Conservation (phyloP, 31 red algal genomes). For the Odonthalia washingtoniensis region DNA sequence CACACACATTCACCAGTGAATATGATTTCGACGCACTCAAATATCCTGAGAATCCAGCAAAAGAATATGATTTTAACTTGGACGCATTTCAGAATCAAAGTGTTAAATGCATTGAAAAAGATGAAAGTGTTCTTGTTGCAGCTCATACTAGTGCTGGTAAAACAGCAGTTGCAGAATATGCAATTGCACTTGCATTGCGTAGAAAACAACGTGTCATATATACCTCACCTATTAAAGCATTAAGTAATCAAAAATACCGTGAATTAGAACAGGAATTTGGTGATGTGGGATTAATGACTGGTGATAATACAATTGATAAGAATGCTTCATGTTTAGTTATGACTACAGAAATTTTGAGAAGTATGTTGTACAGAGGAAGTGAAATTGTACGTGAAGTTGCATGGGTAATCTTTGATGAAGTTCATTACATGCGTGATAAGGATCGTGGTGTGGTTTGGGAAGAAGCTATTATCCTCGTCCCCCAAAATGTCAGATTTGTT, state of each 20-base stretch:
- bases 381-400: constrained; percentile 97
- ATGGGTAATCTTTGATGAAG: constrained; percentile 99
- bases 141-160: constrained; percentile 99
- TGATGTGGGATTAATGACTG: constrained; percentile 99
- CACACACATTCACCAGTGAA: constrained; percentile 49
- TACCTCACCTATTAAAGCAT: constrained; percentile 99
- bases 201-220: constrained; percentile 99
- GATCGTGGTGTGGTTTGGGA: constrained; percentile 99
- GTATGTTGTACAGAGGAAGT: constrained; percentile 97
- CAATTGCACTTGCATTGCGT: constrained; percentile 89
- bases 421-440: constrained; percentile 98
- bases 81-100: constrained; percentile 96
- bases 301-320: constrained; percentile 98
- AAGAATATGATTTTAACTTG: constrained; percentile 90
- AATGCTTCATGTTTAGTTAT: constrained; percentile 93
- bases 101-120: constrained; percentile 90
- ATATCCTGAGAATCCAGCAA: constrained; percentile 77
- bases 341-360: constrained; percentile 98
- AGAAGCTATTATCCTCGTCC: constrained; percentile 98
- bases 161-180: constrained; percentile 99
- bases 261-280: constrained; percentile 89
- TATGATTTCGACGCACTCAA: constrained; percentile 64
- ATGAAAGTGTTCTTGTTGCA: constrained; percentile 98
- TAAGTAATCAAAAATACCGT: constrained; percentile 99
- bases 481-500: constrained; percentile 93